phyloP scores from a whole-genome alignment of 1,284 basidiomycete genomes.

The Ceratobasidium sp. region DNA sequence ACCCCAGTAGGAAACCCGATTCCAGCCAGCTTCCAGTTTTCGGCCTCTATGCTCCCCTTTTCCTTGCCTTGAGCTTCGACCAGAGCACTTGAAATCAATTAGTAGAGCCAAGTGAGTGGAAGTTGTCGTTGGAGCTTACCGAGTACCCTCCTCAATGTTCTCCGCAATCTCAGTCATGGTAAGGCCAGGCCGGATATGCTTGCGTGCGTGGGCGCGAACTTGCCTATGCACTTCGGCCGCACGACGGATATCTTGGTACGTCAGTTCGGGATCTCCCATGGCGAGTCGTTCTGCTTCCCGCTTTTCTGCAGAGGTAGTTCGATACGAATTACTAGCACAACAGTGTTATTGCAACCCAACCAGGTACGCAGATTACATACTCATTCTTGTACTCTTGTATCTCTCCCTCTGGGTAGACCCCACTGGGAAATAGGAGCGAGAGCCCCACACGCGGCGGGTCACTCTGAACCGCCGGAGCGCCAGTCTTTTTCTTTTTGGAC shows the following conservation, averaged over 20 bases:
- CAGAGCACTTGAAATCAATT: constrained; percentile 56
- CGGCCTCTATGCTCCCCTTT: constrained; percentile 65
- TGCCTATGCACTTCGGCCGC: constrained; percentile 97
- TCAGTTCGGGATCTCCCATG: constrained; percentile 79
- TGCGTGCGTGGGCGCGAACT: constrained; percentile 82
- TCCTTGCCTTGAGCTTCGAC: constrained; percentile 75
- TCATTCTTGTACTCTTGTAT: constrained; percentile 91
- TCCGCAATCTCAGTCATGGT: constrained; percentile 94
- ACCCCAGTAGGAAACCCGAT: constrained; percentile 98
- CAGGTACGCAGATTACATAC: constrained; percentile 48
- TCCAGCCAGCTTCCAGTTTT: constrained; percentile 54
- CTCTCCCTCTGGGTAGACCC: constrained; percentile 87
- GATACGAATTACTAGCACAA: constrained; percentile 75
- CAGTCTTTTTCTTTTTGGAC: constrained; percentile 75
- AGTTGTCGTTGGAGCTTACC: constrained; percentile 47
- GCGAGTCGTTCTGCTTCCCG: constrained; percentile 79
- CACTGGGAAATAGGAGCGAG: constrained; percentile 87
- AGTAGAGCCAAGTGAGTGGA: background rate
- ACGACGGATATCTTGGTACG: constrained; percentile 88
- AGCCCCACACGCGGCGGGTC: constrained; percentile 93
- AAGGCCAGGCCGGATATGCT: constrained; percentile 91
- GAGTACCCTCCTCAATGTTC: constrained; percentile 88
- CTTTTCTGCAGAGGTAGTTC: constrained; percentile 90
- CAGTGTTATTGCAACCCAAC: background rate
- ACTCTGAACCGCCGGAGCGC: constrained; percentile 66